Evolutionary conservation across 2,329 filamentous ascomycete genomes (phyloP), one percentile per base, ranked within the genome.

Genomic region (Talaromyces albobiverticillius): DNA sequence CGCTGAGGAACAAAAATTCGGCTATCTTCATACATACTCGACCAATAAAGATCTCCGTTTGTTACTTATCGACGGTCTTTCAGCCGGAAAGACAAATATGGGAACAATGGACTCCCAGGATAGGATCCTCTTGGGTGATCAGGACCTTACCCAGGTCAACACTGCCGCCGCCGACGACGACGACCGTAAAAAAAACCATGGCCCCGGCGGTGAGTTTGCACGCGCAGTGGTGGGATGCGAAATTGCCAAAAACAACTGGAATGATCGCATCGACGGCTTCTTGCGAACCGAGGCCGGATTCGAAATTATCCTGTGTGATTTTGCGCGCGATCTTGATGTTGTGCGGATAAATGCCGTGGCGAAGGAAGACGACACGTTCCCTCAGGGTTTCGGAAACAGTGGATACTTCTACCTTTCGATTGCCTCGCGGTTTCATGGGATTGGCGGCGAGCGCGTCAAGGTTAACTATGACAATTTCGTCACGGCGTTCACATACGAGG

Each of bases 61-160:
- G 3, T 71, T 90, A 3, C 88, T 89, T 62, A 66, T 90, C 14
- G 88, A 90, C 63, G 87, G 87, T 3, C 84, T 86, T 75, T 81
- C 82, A 2, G 87, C 85, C 0, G 87, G 78, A 1, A 90, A 90
- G 60, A 82, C 81, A 0, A 47, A 63, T 1, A 82, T 84, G 63
- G 87, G 87, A 3, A 88, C 86, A 0, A 74, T 89, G 2, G 87
- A 90, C 62, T 78, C 82, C 0, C 85, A 89, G 61, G 86, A 90
- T 61, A 64, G 78, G 1, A 63, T 90, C 0, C 74, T 90, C 1
- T 74, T 80, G 7, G 76, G 20, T 1, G 52, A 54, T 25, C 13
- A 43, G 9, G 5, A 32, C 26, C 13, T 20, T 20, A 10, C 14
- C 8, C n/a, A 13, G 20, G 5, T 9, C 14, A 18, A 25, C 14